Evolutionary conservation across 176 grass and related monocot species (phyloP).

Genomic region (Eleusine indica): DNA sequence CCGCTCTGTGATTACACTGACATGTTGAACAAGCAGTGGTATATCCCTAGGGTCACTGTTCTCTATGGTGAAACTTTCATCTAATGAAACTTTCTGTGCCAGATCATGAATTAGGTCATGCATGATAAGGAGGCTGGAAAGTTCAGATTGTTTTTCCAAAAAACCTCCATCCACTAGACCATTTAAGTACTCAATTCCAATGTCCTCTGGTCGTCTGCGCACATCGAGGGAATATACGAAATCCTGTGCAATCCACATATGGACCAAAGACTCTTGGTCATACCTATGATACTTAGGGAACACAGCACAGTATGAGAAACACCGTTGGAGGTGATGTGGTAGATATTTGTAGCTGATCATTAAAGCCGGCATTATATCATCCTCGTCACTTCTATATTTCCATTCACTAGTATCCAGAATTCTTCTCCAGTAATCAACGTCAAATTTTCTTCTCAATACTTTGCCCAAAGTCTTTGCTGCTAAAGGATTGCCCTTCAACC

Average conservation of each 20-base stretch:
- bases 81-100: slow-evolving; percentile 29
- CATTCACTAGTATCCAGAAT: slow-evolving; percentile 40
- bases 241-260: slow-evolving; percentile 50
- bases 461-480: slow-evolving; percentile 48
- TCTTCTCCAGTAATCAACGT: slow-evolving; percentile 28
- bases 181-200: slow-evolving; percentile 19
- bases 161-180: slow-evolving; percentile 30
- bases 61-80: slow-evolving; percentile 33
- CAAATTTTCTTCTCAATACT: slow-evolving; percentile 26
- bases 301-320: slow-evolving; percentile 39
- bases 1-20: not conserved
- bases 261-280: slow-evolving; percentile 18
- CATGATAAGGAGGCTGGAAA: not conserved
- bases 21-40: slow-evolving; percentile 1
- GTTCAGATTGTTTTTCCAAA: not conserved
- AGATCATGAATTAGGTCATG: slow-evolving; percentile 43
- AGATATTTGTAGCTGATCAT: slow-evolving; percentile 46
- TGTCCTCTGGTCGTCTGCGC: slow-evolving; percentile 15
- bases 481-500: slow-evolving; percentile 42
- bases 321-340: slow-evolving; percentile 27
- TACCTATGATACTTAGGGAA: slow-evolving; percentile 39
- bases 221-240: not conserved
- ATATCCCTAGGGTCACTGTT: not conserved
- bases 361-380: slow-evolving; percentile 34
- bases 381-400: not conserved